Base-by-base conservation (phyloP, 768 basidiomycete genomes). In the Amanita phalloides region DNA sequence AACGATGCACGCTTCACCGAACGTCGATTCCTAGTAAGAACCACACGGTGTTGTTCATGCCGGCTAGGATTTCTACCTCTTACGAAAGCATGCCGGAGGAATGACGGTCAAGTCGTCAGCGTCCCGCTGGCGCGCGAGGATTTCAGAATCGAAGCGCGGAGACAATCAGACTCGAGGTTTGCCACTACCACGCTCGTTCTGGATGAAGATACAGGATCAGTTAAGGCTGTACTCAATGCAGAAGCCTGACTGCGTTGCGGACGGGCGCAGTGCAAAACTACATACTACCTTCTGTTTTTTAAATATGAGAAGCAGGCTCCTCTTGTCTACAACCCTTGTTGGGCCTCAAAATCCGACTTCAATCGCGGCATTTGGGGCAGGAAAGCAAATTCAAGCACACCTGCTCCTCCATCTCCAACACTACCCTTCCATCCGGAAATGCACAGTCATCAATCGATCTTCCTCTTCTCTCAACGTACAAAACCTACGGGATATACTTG, bases 1-100 rank as follows among this genome's bases (percentile, higher is more conserved):
- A 49, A 53, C 35, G 41, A 21, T 64, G 68, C 49, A 70, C 68
- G 9, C 90, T 90, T 3, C 83, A 78, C 49, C 74, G 91, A 45
- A 77, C 75, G 0, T 65, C 71, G 0, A 62, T 92, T 9, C 67
- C 70, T 0, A 79, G 75, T 47, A 58, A 64, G 6, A 69, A 73
- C 39, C 80, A 90, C 57, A 82, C 74, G 1, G 71, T 76, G 0
- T 70, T 96, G 2, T 86, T 91, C 65, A 95, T 95, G 92, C 90
- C 92, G 2, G 79, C 87, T 6, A 76, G 84, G 23, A 70, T 84
- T 8, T 62, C 25, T 53, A 5, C 28, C 45, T 3, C 37, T 6
- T 30, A 32, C 36, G 43, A 45, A 4, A 23, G 14, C 13, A 8
- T 41, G 1, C 54, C 64, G 10, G 57, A 62, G 6, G 81, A 1